Conservation (phyloP, 192 early-diverging fungal species). For the Mortierella hygrophila region DNA sequence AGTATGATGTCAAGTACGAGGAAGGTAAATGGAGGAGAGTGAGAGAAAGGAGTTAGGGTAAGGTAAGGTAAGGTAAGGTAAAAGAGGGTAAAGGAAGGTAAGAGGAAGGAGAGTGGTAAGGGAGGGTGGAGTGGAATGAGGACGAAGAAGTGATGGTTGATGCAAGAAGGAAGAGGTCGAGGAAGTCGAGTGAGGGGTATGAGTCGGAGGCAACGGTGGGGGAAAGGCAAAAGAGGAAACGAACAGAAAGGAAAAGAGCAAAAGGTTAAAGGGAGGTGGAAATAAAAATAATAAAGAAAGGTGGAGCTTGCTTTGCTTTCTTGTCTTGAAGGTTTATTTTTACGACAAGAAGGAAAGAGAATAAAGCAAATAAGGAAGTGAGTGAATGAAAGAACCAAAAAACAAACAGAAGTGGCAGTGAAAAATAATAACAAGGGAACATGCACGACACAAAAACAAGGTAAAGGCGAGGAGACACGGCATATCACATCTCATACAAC, state of each 20-base stretch:
- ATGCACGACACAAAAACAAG: too few species aligned
- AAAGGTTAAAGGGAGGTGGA: background rate
- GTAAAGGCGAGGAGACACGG: too few species aligned
- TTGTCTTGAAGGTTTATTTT: too few species aligned
- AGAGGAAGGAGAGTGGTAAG: background rate
- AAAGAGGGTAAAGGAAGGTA: background rate
- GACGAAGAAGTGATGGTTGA: background rate
- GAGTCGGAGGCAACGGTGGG: background rate
- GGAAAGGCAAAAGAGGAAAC: background rate
- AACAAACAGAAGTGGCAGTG: background rate
- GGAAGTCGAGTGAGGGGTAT: background rate
- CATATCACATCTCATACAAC: too few species aligned
- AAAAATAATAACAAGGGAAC: background rate
- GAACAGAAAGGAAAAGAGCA: slow-evolving; percentile 6
- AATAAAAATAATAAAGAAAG: background rate
- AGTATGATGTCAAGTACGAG: background rate
- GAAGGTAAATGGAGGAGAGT: background rate
- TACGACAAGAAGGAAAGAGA: background rate
- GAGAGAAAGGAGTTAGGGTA: background rate
- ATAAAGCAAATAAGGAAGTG: background rate
- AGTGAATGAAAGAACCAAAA: background rate
- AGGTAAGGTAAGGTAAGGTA: background rate
- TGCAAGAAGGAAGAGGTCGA: background rate
- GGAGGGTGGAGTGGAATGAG: background rate
- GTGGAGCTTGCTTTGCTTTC: background rate